A percentile compares a stretch with the other conserved stretches of the same genome.
Evolutionary conservation across 2,329 filamentous ascomycete genomes (phyloP).

Genomic region (Mariannaea sp.): DNA sequence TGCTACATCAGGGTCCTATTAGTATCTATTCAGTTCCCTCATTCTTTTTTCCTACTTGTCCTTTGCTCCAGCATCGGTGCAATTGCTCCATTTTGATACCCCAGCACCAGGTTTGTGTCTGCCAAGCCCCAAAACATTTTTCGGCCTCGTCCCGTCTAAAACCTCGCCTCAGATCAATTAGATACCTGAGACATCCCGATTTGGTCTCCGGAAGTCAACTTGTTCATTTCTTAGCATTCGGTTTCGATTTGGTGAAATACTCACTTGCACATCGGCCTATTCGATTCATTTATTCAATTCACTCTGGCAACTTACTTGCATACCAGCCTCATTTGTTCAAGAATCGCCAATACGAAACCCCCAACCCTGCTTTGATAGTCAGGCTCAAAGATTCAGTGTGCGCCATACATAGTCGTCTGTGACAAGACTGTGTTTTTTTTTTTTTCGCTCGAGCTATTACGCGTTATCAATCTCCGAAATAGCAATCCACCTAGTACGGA

Average conservation of each 20-base stretch:
- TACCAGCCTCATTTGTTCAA: background rate
- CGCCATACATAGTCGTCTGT: slow-evolving; percentile 24
- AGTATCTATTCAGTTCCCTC: slow-evolving; percentile 16
- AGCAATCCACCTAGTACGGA: slow-evolving; percentile 10
- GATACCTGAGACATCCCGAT: background rate
- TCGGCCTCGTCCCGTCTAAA: background rate
- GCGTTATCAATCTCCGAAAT: slow-evolving; percentile 24
- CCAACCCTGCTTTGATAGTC: slow-evolving; percentile 7
- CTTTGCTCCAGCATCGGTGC: background rate
- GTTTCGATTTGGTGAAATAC: background rate
- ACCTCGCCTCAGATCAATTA: background rate
- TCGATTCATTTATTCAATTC: background rate
- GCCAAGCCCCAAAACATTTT: background rate
- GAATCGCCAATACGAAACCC: slow-evolving; percentile 18
- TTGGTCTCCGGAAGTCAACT: background rate
- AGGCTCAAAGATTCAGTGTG: slow-evolving; percentile 19
- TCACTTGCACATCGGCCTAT: background rate
- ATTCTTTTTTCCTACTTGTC: slow-evolving; percentile 7
- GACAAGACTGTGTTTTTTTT: slow-evolving; percentile 34
- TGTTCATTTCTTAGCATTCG: background rate
- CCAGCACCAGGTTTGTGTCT: background rate
- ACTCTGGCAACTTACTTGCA: background rate
- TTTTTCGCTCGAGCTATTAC: slow-evolving; percentile 27
- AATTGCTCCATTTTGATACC: slow-evolving; percentile 9
- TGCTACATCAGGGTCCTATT: slow-evolving; percentile 19